Base-by-base conservation (phyloP, 768 basidiomycete genomes). In the Suillus cothurnatus region DNA sequence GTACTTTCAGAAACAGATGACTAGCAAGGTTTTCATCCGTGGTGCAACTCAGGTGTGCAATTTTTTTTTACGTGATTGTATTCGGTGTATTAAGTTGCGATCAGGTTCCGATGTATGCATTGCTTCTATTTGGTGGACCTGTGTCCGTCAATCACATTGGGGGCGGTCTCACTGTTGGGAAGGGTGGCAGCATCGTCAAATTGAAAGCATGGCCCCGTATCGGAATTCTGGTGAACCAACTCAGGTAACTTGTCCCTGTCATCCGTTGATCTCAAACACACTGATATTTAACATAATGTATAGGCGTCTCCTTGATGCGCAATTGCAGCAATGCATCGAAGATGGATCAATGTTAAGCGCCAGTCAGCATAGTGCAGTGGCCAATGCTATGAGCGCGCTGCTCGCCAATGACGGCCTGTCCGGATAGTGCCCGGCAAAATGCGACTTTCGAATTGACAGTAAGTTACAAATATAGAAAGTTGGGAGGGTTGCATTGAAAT, bases 151-250 rank as follows among this genome's bases (percentile, higher is more conserved):
- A 95, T 69, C 92, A 95, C 69, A 82, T 94, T 50, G 86, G 82
- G 12, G 92, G 93, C n/a, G 93, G 91, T 0, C 74, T 96, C 49
- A 86, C 84, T 5, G 76, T 93, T 38, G 85, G 85, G 8, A 82
- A 77, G 19, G 85, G 83, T 53, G 83, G 85, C 28, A 79, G 80
- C 31, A 73, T 69, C 6, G 77, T 97, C 64, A 88, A 85, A 70
- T 74, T 97, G 66, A 86, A 83, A 63, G 92, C 94, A 0, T 93
- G 90, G 86, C 92, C 95, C n/a, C 85, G 94, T 11, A 96, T 97
- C 58, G 95, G 94, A 2, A 88, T 95, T 14, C 83, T 97, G 34
- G 91, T 94, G 49, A 95, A 95, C 71, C 93, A 95, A 68, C 78
- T 95, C 14, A 83, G 93, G 93, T 92, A 72, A 66, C 81, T 75